These are phyloP conservation scores for Saturnispora besseyi DNA, from an alignment of 805 yeast genomes.

Conservation along the genomic window DNA sequence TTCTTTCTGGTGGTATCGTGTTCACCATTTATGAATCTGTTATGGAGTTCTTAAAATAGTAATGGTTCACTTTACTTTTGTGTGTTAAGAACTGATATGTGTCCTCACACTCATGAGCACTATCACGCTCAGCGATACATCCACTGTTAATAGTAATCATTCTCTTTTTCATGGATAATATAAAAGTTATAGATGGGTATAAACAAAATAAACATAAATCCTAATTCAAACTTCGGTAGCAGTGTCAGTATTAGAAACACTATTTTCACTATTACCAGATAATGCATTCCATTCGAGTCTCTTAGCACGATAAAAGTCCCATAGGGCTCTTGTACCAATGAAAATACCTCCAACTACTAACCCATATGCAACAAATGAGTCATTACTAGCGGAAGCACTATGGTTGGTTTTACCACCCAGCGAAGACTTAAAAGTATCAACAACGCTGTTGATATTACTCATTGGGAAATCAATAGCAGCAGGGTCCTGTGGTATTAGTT, in stretches of 20 bases:
- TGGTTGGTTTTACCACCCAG: slow-evolving; percentile 12
- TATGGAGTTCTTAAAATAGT: slow-evolving; percentile 44
- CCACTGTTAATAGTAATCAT: neutral
- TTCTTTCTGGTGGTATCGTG: slow-evolving; percentile 93
- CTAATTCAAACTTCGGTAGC: neutral
- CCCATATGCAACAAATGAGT: slow-evolving; percentile 52
- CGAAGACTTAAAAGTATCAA: slow-evolving; percentile 23
- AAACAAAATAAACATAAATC: slow-evolving; percentile 1
- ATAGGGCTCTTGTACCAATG: slow-evolving; percentile 55
- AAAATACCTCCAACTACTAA: slow-evolving; percentile 62
- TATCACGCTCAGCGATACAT: neutral
- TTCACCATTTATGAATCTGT: slow-evolving; percentile 93
- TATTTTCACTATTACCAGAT: neutral
- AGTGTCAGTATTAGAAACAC: neutral
- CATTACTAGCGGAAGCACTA: slow-evolving; percentile 6
- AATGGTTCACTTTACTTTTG: neutral
- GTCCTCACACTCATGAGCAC: neutral
- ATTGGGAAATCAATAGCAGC: slow-evolving; percentile 39
- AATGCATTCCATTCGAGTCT: slow-evolving; percentile 45
- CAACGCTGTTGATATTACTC: slow-evolving; percentile 18
- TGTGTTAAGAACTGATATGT: neutral
- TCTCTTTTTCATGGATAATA: neutral
- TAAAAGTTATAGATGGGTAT: neutral
- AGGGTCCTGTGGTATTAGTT: slow-evolving; percentile 46
- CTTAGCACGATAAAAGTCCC: slow-evolving; percentile 68